Base-by-base conservation (phyloP, 345 rosid genomes). In the Xanthoceras sorbifolium region DNA sequence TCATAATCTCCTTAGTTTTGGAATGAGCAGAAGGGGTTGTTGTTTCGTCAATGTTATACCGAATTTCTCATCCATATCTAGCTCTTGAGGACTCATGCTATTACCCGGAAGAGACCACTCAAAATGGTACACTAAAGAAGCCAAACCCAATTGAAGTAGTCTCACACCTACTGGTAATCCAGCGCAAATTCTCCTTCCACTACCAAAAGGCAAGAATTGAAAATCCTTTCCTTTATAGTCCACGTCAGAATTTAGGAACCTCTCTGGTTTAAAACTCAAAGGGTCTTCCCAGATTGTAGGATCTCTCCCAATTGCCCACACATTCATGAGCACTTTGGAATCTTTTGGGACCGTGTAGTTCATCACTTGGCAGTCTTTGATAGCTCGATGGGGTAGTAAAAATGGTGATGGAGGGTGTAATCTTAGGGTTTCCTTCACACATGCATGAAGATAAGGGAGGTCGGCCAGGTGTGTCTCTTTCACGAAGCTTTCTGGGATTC, bases 191-290 rank as follows among this genome's bases (percentile, higher is more conserved):
- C 77, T 82, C 71, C 88, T 34, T 1, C 90, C 90, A 42, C 77
- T 79, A 15, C 90, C 87, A 80, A 87, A 87, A 10, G 87, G 85
- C 65, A 82, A 46, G 62, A 20, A 79, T 67, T 78, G 78, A 28
- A 79, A 82, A n/a, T 78, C 46, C 14, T 38, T 66, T 1, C 85
- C 85, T 48, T 78, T 82, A 71, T 29, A 79, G 64, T 78, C 80
- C 59, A 79, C 25, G 28, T 66, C 32, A 23, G 74, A 71, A 42
- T 67, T 60, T 31, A 65, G 14, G 64, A 82, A 78, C 65, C 78
- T 67, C 67, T 82, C 82, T 20, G 85, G 82, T 20, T 63, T 61
- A 8, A 75, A 82, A 8, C 44, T 25, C 68, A 62, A 67, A 1
- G 82, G 75, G 25, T 78, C 71, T 20, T 75, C 76, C 82, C 82